Percentiles rank a stretch among this genome's conserved stretches.
These are phyloP conservation scores for Haberlea rhodopensis DNA, from an alignment of 257 asterid species.

Conservation along the genomic window DNA sequence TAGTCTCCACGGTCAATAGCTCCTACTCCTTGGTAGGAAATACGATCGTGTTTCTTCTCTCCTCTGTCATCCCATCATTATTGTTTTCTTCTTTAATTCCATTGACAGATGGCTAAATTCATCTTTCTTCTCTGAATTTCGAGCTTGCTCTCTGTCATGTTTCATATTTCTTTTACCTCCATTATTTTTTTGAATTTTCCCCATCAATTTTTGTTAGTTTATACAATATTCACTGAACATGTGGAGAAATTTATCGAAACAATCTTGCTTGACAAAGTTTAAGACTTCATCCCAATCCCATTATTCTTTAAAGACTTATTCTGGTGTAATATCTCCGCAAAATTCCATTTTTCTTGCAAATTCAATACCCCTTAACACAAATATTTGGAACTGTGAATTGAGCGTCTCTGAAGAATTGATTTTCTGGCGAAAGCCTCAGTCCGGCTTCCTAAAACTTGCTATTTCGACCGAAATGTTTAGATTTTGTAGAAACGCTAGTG, in stretches of 20 bases:
- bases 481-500: conserved; percentile 34
- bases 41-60: not conserved
- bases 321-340: conserved; percentile 26
- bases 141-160: not conserved
- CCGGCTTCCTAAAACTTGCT: conserved; percentile 18
- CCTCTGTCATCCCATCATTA: not conserved
- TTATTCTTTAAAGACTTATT: conserved; percentile 23
- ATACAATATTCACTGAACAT: conserved; percentile 37
- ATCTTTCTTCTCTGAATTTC: not conserved
- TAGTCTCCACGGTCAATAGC: too few relatives aligned
- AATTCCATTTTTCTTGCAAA: conserved; percentile 26
- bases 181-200: not conserved
- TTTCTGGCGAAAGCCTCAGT: conserved; percentile 26
- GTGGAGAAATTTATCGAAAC: conserved; percentile 79
- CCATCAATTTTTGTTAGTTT: conserved; percentile 11
- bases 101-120: conserved; percentile 12
- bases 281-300: conserved; percentile 38
- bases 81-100: not conserved
- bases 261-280: conserved; percentile 43
- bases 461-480: conserved; percentile 28
- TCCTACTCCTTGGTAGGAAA: too few relatives aligned
- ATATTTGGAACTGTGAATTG: conserved; percentile 24
- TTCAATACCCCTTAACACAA: conserved; percentile 5
- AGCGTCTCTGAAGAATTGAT: conserved; percentile 29
- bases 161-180: not conserved